Evolutionary conservation across 176 grass and related monocot species (phyloP).

Genomic region (Oryza coarctata): DNA sequence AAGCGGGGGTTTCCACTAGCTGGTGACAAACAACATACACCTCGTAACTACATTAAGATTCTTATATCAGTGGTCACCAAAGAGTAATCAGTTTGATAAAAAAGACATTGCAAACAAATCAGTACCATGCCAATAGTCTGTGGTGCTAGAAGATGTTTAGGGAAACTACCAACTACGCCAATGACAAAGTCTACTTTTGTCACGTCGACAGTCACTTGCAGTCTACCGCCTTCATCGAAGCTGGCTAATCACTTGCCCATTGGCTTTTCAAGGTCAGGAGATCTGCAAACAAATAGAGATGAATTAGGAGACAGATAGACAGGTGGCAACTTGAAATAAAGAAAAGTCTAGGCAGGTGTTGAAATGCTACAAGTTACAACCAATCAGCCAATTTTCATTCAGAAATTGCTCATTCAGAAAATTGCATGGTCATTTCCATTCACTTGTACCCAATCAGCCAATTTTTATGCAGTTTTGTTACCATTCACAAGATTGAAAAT

Average conservation of each 20-base stretch:
- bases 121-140: conserved; percentile 13
- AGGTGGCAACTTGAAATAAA: neutral
- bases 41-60: neutral
- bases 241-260: conserved; percentile 60
- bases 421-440: neutral
- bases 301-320: conserved; percentile 5
- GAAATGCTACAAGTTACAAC: neutral
- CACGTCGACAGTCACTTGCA: conserved; percentile 13
- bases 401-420: no score
- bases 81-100: neutral
- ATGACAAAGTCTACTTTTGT: conserved; percentile 11
- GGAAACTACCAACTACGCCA: conserved; percentile 18
- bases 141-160: neutral
- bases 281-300: conserved; percentile 53
- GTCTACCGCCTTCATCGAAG: conserved; percentile 16
- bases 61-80: neutral
- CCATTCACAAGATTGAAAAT: neutral
- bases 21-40: neutral
- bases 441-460: neutral
- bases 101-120: neutral
- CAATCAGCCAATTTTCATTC: no score
- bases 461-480: neutral
- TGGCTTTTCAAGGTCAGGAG: conserved; percentile 92
- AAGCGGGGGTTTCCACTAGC: neutral
- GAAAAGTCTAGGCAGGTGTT: neutral